phyloP scores from a whole-genome alignment of 768 basidiomycete species.

The Rubroboletus pulcherrimus region DNA sequence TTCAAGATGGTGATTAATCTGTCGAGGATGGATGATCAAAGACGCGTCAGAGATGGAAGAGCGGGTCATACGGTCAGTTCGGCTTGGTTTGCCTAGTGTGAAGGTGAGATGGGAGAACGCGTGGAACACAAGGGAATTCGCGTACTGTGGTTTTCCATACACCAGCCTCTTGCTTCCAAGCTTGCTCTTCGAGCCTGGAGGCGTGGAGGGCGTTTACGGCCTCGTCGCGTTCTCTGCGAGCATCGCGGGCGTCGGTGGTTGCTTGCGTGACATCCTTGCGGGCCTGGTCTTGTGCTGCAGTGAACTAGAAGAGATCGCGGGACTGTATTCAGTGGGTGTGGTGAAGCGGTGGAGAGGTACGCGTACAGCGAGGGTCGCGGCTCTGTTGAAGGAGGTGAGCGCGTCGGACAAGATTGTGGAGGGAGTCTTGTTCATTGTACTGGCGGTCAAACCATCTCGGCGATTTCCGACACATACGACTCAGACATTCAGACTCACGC shows the following conservation, averaged over 20 bases:
- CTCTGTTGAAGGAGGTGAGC: slow-evolving; percentile 38
- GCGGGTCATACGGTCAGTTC: slow-evolving; percentile 47
- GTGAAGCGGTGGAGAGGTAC: not conserved
- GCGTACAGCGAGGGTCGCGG: slow-evolving; percentile 39
- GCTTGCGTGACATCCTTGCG: slow-evolving; percentile 51
- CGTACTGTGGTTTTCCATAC: slow-evolving; percentile 48
- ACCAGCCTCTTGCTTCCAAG: slow-evolving; percentile 43
- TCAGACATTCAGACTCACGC: not conserved
- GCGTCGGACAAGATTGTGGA: slow-evolving; percentile 40
- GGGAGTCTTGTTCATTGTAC: slow-evolving; percentile 32
- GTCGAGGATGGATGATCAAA: not conserved
- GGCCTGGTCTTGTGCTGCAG: slow-evolving; percentile 53
- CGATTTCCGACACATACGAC: slow-evolving; percentile 12
- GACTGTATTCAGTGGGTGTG: slow-evolving; percentile 1
- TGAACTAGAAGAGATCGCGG: slow-evolving; percentile 37
- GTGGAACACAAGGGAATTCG: slow-evolving; percentile 13
- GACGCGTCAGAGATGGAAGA: not conserved
- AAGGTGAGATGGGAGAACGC: slow-evolving; percentile 7
- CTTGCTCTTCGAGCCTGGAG: slow-evolving; percentile 42
- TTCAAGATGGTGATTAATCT: slow-evolving; percentile 60
- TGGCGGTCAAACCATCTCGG: slow-evolving; percentile 20
- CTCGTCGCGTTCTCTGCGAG: slow-evolving; percentile 49
- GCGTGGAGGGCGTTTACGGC: slow-evolving; percentile 44
- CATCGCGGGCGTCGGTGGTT: slow-evolving; percentile 42
- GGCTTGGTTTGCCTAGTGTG: slow-evolving; percentile 47